phyloP scores from a whole-genome alignment of 371 early-diverging fungal species.

The Mucor velutinosus region DNA sequence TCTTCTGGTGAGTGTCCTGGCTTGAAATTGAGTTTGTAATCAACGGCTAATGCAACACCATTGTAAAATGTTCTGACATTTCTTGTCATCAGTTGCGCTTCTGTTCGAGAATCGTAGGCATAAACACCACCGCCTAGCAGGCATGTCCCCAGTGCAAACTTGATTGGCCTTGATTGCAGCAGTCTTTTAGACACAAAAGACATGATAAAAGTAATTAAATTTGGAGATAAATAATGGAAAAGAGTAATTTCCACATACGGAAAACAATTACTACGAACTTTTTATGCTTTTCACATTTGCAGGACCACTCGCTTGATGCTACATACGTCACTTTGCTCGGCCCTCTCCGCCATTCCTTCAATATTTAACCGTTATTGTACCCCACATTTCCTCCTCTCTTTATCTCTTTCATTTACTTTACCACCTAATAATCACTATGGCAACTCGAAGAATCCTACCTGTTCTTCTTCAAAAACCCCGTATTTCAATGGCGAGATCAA shows the following conservation, averaged over 20 bases:
- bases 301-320: not conserved
- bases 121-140: conserved; percentile 41
- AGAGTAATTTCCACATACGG: not conserved
- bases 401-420: not conserved
- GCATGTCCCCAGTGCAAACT: conserved; percentile 16
- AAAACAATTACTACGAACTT: not conserved
- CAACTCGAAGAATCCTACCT: conserved; percentile 8
- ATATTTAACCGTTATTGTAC: not conserved
- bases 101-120: conserved; percentile 53
- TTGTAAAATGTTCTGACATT: conserved; percentile 63
- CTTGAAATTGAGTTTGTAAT: conserved; percentile 80
- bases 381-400: not conserved
- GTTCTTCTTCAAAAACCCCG: not conserved
- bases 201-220: not conserved
- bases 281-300: not conserved
- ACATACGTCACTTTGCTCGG: not conserved
- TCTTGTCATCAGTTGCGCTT: conserved; percentile 59
- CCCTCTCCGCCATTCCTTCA: not conserved
- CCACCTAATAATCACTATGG: conserved; percentile 6
- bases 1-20: conserved; percentile 49
- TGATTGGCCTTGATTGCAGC: not conserved
- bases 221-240: not conserved
- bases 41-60: conserved; percentile 59
- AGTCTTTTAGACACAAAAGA: conserved; percentile 7
- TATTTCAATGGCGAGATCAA: not conserved